Percentiles rank a stretch among this genome's conserved stretches.
These are phyloP conservation scores for Boletus calvinii DNA, from an alignment of 1,284 basidiomycete species.

Conservation along the genomic window DNA sequence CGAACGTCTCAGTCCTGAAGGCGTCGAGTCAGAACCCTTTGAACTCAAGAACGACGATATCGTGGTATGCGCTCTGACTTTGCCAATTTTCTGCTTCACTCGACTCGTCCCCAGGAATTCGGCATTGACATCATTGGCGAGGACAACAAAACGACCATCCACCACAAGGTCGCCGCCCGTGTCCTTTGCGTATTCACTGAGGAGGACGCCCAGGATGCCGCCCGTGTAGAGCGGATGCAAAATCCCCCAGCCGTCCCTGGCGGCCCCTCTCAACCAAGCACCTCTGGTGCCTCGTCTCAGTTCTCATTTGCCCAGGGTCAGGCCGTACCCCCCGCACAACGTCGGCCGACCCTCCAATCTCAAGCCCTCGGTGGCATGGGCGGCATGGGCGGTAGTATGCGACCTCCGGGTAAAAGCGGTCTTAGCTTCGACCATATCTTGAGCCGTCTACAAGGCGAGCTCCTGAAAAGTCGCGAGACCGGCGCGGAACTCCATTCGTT, in stretches of 20 bases:
- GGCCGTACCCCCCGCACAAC: conserved; percentile 41
- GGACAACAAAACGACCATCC: conserved; percentile 97
- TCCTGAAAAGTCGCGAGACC: conserved; percentile 93
- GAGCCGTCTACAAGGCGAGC: conserved; percentile 78
- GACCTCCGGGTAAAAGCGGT: conserved; percentile 72
- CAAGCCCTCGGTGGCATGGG: conserved; percentile 69
- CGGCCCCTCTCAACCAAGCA: conserved; percentile 30
- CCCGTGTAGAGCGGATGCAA: conserved; percentile 56
- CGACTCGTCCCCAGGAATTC: conserved; percentile 73
- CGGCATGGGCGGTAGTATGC: conserved; percentile 68
- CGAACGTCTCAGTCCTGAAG: conserved; percentile 87
- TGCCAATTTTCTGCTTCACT: neutral
- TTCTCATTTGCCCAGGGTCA: conserved; percentile 39
- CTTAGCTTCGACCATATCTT: conserved; percentile 84
- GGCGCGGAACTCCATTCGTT: conserved; percentile 85
- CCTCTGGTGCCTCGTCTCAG: conserved; percentile 30
- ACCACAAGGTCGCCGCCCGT: conserved; percentile 96
- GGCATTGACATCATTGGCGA: conserved; percentile 99
- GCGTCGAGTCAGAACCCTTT: conserved; percentile 89
- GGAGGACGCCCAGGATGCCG: conserved; percentile 76
- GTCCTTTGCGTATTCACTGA: conserved; percentile 87
- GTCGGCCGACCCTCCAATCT: conserved; percentile 54
- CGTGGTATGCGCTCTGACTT: conserved; percentile 51
- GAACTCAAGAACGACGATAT: conserved; percentile 96
- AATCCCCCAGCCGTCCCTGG: conserved; percentile 20